Base-by-base conservation (phyloP, 164 flowering plant genomes). In the Magnolia changhungtana region DNA sequence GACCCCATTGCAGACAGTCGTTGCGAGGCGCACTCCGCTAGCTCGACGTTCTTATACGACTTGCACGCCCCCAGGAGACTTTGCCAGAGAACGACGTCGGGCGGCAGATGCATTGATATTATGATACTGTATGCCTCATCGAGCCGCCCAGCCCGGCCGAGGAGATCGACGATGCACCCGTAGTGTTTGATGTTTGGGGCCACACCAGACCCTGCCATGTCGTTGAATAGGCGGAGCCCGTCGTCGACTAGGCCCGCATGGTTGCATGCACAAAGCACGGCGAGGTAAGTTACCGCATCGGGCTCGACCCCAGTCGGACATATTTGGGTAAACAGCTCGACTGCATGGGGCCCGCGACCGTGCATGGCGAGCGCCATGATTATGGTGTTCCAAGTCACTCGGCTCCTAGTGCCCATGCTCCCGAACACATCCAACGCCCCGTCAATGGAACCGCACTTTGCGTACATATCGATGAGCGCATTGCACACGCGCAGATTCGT, bases 51-150 rank as follows among this genome's bases (percentile, higher is more conserved):
- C 63, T 93, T 89, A 65, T 91, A 83, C 51, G 89, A 90, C 85
- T 88, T 90, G 71, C 85, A 85, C 14, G 99, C 95, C 29, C 95
- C 96, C 58, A 96, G 80, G 37, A 96, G 81, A 59, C 84, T 89
- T 82, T 92, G 95, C 98, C 99, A 96, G 8, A 96, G 87, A 8
- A 96, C 94, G 7, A 82, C 79, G 80, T 96, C 98, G 0, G 97
- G 90, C 10, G 63, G 67, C 71, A 86, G 72, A 6, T 93, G 90
- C 92, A 93, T 88, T 0, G 90, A 86, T 14, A 49, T 82, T 58
- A 89, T 84, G 29, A 90, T 82, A 5, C 83, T 68, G 72, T 85
- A 89, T 16, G 99, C 98, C 74, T 91, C 90, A 1, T 86, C 76
- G 1, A 93, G 82, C 84, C 90, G 71, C 76, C 99, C 96, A 0